Base-by-base conservation (phyloP, 2,329 filamentous ascomycete genomes). In the Alternaria burnsii region DNA sequence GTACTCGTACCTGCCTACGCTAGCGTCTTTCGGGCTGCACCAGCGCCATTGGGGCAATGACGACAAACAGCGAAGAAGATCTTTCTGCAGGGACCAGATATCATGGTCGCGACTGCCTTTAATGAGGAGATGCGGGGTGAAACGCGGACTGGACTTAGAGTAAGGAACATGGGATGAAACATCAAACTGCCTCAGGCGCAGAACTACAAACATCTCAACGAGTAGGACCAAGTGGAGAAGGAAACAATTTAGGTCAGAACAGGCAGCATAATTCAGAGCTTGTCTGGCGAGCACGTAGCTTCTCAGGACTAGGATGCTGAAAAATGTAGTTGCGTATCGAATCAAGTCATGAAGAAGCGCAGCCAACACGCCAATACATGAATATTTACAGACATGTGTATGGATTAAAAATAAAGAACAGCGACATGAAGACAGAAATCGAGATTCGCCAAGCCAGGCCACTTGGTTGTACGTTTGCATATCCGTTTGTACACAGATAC, bases 131-230 rank as follows among this genome's bases (percentile, higher is more conserved):
- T 59, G 63, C 54, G 57, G 65, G 61, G 61, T 68, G 67, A 69
- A 68, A 69, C 66, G 57, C 59, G 41, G 57, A 44, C 36, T 52
- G 55, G 43, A 36, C 55, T 52, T 65, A 54, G 63, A 62, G 62
- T 66, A 65, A 61, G 57, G 56, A 65, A 51, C 51, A 58, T 26
- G 40, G 56, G 57, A 63, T 71, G 69, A 72, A 72, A 72, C 70
- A 53, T 52, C 30, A 52, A 59, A 30, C 47, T 61, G 63, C 55
- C 52, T 63, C 58, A 69, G 61, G 59, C 57, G 54, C 46, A 32
- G 16, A 44, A 48, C 53, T 38, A 51, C 28, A 57, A 46, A 51
- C 55, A 55, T 41, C 16, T 48, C 40, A 53, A 50, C 41, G 38
- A 50, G 30, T 46, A 36, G 20, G 40, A 30, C 36, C n/a, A 38